A percentile compares a stretch with the other conserved stretches of the same genome.
Evolutionary conservation across 1,284 basidiomycete genomes (phyloP).

Genomic region (Kalmanozyma brasiliensis): DNA sequence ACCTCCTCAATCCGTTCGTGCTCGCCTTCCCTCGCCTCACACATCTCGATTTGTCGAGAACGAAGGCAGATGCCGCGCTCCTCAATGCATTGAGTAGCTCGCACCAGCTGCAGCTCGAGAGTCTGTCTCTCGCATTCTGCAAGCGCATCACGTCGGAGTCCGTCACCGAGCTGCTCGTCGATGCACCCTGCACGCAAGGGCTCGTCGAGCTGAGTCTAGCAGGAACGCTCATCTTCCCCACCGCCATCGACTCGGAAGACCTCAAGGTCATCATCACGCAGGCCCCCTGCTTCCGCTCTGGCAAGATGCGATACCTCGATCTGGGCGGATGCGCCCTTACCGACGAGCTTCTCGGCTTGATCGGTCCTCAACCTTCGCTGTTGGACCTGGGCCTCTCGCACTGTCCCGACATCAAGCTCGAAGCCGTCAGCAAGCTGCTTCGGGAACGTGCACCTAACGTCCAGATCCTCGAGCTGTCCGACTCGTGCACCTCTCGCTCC

Average conservation of each 20-base stretch:
- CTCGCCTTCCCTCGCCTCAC: constrained; percentile 86
- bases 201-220: constrained; percentile 87
- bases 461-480: constrained; percentile 84
- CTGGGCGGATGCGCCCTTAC: constrained; percentile 84
- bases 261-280: constrained; percentile 76
- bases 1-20: constrained; percentile 81
- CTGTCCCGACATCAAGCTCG: constrained; percentile 79
- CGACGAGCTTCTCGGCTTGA: constrained; percentile 70
- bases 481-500: constrained; percentile 70
- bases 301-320: constrained; percentile 85
- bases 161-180: constrained; percentile 79
- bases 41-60: constrained; percentile 74
- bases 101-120: constrained; percentile 76
- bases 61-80: constrained; percentile 81
- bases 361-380: constrained; percentile 77
- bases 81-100: constrained; percentile 77
- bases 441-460: constrained; percentile 78
- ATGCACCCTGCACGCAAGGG: constrained; percentile 74
- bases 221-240: constrained; percentile 85
- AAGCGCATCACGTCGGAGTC: constrained; percentile 82
- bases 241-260: constrained; percentile 79
- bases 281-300: constrained; percentile 84
- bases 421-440: constrained; percentile 78
- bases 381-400: constrained; percentile 77
- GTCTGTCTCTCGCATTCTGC: constrained; percentile 88